Percentiles rank a stretch among this genome's conserved stretches.
These are phyloP conservation scores for Oemleria cerasiformis DNA, from an alignment of 306 rosid genomes.

Conservation along the genomic window DNA sequence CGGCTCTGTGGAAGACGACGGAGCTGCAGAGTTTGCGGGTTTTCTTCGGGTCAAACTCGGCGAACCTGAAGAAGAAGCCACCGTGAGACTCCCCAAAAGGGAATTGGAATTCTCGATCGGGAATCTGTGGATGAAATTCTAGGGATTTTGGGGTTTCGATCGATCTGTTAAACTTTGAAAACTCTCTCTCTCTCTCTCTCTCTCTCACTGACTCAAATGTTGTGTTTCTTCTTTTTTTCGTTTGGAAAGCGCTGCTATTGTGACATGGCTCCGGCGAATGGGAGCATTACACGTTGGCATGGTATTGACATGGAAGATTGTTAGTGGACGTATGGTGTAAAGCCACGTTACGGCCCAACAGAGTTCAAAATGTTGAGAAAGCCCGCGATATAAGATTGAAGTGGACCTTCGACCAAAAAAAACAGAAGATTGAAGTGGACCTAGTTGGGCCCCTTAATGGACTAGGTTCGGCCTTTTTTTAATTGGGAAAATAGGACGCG, in stretches of 20 bases:
- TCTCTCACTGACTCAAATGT: not conserved
- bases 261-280: slow-evolving; percentile 35
- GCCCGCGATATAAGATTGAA: not conserved
- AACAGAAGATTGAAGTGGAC: not conserved
- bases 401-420: no score
- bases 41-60: slow-evolving; percentile 78
- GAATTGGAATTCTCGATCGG: not conserved
- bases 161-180: not conserved
- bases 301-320: slow-evolving; percentile 30
- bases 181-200: not conserved
- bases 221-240: not conserved
- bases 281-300: not conserved
- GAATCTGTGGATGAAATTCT: not conserved
- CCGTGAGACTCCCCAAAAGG: slow-evolving; percentile 44
- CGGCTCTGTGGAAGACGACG: slow-evolving; percentile 32
- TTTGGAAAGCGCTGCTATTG: not conserved
- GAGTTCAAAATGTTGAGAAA: not conserved
- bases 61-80: slow-evolving; percentile 94
- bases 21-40: slow-evolving; percentile 43
- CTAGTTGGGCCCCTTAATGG: not conserved
- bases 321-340: slow-evolving; percentile 24
- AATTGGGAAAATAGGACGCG: no score
- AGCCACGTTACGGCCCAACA: not conserved
- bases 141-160: not conserved
- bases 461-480: not conserved